Conservation (phyloP, 2,329 filamentous ascomycete genomes). For the Biscogniauxia sp. region DNA sequence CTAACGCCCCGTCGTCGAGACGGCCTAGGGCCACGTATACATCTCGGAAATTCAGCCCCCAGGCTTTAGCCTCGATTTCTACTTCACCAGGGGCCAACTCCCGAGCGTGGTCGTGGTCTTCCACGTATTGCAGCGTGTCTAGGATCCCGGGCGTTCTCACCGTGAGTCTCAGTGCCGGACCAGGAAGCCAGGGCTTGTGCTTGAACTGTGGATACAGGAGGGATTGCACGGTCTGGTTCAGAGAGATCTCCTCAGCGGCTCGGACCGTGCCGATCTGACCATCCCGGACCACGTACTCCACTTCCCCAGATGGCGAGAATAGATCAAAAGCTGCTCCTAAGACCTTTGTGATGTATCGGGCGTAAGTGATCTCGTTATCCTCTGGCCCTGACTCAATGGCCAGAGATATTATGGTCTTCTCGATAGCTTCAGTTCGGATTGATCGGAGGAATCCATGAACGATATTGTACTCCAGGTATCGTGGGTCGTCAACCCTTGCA, state of each 20-base stretch:
- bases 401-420: constrained; percentile 23
- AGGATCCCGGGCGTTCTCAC: constrained; percentile 19
- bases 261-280: constrained; percentile 12
- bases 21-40: constrained; percentile 15
- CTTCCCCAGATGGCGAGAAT: constrained; percentile 7
- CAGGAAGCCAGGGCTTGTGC: constrained; percentile 12
- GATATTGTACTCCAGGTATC: constrained; percentile 19
- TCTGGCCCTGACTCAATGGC: constrained; percentile 16
- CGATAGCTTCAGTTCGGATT: constrained; percentile 25
- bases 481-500: constrained; percentile 11
- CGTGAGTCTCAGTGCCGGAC: constrained; percentile 19
- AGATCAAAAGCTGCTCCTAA: constrained; percentile 14
- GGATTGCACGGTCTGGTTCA: constrained; percentile 11
- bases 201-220: constrained; percentile 10
- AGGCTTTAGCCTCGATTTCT: constrained; percentile 20
- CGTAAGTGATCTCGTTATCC: background rate
- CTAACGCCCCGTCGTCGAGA: constrained; percentile 12
- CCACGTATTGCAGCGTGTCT: constrained; percentile 22
- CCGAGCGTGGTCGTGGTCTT: constrained; percentile 12
- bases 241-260: constrained; percentile 6
- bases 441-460: constrained; percentile 28
- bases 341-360: constrained; percentile 16
- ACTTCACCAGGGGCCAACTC: constrained; percentile 17
- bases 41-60: constrained; percentile 19
- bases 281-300: constrained; percentile 18